Evolutionary conservation across 2,329 filamentous ascomycete genomes (phyloP), one percentile per base, ranked within the genome.

Genomic region (Gnomoniopsis smithogilvyi): DNA sequence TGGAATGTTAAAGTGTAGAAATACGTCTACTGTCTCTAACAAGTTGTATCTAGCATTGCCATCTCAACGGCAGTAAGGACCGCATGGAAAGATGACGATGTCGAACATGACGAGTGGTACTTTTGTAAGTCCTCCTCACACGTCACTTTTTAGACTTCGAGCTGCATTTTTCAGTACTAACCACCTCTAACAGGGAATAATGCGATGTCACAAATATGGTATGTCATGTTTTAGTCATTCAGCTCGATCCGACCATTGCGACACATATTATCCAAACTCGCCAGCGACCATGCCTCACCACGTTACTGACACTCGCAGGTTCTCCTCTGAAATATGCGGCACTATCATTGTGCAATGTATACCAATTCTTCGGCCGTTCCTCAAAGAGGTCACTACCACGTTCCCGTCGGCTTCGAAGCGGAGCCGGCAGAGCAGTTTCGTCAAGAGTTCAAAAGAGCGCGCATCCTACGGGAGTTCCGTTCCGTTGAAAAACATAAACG

Each of bases 341-440:
- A 57, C 55, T 3, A 57, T 57, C 36, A 57, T 57, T 26, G 55
- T 57, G n/a, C 55, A 57, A 22, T 57, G 55, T 19, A 49, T 57
- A 7, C 55, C 55, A 10, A 50, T 57, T n/a, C 45, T 57, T 24
- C 55, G 55, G 17, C 55, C 55, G 2, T 57, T 57, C 55, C 21
- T 57, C 6, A 48, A 51, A 19, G 55, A 57, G 8, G 47, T 51
- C 12, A 38, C 50, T 15, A 36, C 54, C 19, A 36, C 47, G 10
- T 43, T 56, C 26, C 43, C 46, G 11, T 51, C 47, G 2, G 41
- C 38, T 12, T 41, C n/a, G 14, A 41, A 41, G 38, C 38, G 38
- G 4, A 45, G 15, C 41, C 41, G n/a, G 3, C 17, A 19, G n/a
- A 45, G 41, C 41, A 45, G 15, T 11, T 45, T n/a, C 41, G 41